A percentile compares a stretch with the other conserved stretches of the same genome.
These are phyloP conservation scores for Abrus precatorius DNA, from an alignment of 306 rosid species.

Conservation along the genomic window DNA sequence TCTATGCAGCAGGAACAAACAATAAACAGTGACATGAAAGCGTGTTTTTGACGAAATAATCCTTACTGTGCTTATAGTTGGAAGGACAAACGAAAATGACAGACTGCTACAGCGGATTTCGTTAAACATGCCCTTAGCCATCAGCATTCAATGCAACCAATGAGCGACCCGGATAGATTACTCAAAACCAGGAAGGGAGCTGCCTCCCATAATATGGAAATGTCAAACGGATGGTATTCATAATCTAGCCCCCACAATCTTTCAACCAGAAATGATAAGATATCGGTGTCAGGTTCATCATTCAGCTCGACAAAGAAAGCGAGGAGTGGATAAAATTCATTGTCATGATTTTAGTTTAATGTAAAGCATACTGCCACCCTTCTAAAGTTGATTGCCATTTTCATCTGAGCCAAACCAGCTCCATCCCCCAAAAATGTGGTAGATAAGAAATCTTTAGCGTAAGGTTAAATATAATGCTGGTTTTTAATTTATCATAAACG, in stretches of 20 bases:
- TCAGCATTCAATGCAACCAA: slow-evolving; percentile 25
- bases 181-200: slow-evolving; percentile 39
- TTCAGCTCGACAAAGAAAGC: slow-evolving; percentile 17
- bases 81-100: slow-evolving; percentile 32
- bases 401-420: slow-evolving; percentile 44
- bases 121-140: slow-evolving; percentile 15
- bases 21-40: slow-evolving; percentile 32
- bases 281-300: slow-evolving; percentile 37
- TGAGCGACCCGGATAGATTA: slow-evolving; percentile 21
- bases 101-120: slow-evolving; percentile 34
- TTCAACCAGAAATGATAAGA: slow-evolving; percentile 1
- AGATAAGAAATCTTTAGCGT: slow-evolving; percentile 1
- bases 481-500: slow-evolving; percentile 24
- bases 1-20: slow-evolving; percentile 34
- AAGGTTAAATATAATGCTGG: neutral
- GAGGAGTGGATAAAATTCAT: neutral
- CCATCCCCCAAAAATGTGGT: neutral
- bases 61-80: slow-evolving; percentile 6
- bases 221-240: slow-evolving; percentile 23
- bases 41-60: neutral
- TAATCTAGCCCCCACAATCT: neutral
- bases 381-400: slow-evolving; percentile 34
- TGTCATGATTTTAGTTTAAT: neutral
- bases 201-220: slow-evolving; percentile 33
- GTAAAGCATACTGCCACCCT: slow-evolving; percentile 25